Base-by-base conservation (phyloP, 202 grass and related monocot species). In the Sporobolus alterniflorus region DNA sequence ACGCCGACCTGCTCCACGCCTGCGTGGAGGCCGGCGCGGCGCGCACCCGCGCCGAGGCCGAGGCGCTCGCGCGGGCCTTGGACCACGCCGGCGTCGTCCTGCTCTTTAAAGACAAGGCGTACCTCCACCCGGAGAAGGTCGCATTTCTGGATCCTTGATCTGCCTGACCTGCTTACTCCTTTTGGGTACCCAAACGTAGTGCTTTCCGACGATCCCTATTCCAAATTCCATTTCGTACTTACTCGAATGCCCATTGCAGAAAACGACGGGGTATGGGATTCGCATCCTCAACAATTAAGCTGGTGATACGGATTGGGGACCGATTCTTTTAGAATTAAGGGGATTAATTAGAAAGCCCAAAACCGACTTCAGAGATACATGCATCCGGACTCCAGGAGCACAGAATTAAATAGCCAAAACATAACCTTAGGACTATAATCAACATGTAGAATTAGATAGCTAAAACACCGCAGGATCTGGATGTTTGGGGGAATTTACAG, bases 61-160 rank as follows among this genome's bases (percentile, higher is more conserved):
- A 82, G 64, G 82, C 51, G 48, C 86, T 94, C 80, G 80, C 67
- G 28, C 50, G 76, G 17, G 66, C 78, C 60, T 43, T 89, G 70
- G 89, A 94, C 32, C 80, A 84, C 16, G 86, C 89, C 71, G 89
- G 92, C 71, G 75, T 91, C 76, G 43, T 91, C 4, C 86, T 91
- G 67, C 89, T 94, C 29, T 89, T 94, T 76, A 52, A 84, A 2
- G 86, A 89, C 73, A 94, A 89, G 86, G 89, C 89, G 16, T 91
- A 89, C 73, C 88, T 91, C 49, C 88, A 86, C 67, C 88, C 92
- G 1, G 75, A 91, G 43, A 94, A 89, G 92, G 92, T 94, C 14
- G 22, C 41, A n/a, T n/a, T n/a, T 25, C 60, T 71, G 1, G 11
- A 29, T 77, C 41, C 57, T 62, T 14, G 47, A 7, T 29, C 16